Evolutionary conservation across 2,329 filamentous ascomycete species (phyloP), one percentile per base, ranked within the genome.

Genomic region (Emmonsiellopsis sp.): DNA sequence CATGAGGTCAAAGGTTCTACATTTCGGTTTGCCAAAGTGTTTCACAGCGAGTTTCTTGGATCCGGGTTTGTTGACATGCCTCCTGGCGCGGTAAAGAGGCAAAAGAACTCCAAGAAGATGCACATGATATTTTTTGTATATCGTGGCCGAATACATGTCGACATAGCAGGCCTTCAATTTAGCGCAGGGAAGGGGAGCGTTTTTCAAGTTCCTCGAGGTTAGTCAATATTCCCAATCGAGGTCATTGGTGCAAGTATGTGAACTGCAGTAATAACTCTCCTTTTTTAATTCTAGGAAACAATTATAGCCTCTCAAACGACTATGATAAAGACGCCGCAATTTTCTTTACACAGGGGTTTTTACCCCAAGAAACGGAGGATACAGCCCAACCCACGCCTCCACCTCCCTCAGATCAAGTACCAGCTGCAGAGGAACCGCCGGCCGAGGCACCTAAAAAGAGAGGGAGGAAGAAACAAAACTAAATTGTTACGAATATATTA

Each of bases 101-200:
- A 85, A 48, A 97, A 97, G 78, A 97, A 96, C 70, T 87, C 87
- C 37, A 81, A 92, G 58, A 91, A 87, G 73, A 97, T 96, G 89
- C 90, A 96, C 66, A 93, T 98, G 86, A 85, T 87, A 1, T 97
- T 97, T 70, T 96, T 95, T 62, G 86, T 98, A 32, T 85, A 89
- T 61, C 80, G 81, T 44, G 93, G 93, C 20, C 84, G 86, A 59
- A 89, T 96, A 16, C 77, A 83, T 59, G 91, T 95, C 16, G 86
- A 83, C 31, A 87, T 73, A 10, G 70, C 68, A 6, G 70, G 70
- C 5, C 67, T 74, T 6, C 69, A 70, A 55, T 97, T 98, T 67
- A 83, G 86, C 54, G 90, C 95, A 59, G 83, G 85, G 38, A 89
- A 87, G 61, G 91, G 92, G 41, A 92, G 92, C 51, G 86, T 91